A percentile compares a stretch with the other conserved stretches of the same genome.
Conservation (phyloP, 1,284 basidiomycete species). For the Exsudoporus floridanus region DNA sequence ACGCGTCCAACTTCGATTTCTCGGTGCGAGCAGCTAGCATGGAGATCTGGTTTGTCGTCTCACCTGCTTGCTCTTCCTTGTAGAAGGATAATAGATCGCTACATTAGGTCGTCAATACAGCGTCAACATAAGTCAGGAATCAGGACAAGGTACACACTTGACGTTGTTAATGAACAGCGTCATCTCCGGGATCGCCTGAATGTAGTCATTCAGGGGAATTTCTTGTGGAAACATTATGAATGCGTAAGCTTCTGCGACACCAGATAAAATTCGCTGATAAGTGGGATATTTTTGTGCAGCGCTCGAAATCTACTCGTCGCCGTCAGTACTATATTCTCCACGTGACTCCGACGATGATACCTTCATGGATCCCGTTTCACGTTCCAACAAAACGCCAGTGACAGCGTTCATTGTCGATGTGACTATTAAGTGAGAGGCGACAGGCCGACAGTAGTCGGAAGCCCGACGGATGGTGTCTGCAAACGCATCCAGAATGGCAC, state of each 20-base stretch:
- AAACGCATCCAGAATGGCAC: constrained; percentile 27
- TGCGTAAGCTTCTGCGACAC: constrained; percentile 29
- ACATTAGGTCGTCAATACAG: too few relatives aligned
- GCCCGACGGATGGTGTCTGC: constrained; percentile 27
- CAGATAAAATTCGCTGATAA: constrained; percentile 34
- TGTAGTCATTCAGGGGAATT: constrained; percentile 30
- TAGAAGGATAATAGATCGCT: constrained; percentile 44
- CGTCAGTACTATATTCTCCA: constrained; percentile 2
- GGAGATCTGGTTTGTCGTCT: constrained; percentile 37
- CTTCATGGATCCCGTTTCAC: constrained; percentile 29
- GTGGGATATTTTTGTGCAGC: constrained; percentile 27
- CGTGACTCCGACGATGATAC: background rate
- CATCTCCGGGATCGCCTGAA: constrained; percentile 37
- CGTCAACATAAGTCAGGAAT: too few relatives aligned
- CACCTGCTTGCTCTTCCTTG: constrained; percentile 40
- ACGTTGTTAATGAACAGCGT: constrained; percentile 30
- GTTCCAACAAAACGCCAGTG: constrained; percentile 31
- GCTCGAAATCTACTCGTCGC: constrained; percentile 13
- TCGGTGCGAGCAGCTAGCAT: constrained; percentile 25
- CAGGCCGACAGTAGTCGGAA: constrained; percentile 14
- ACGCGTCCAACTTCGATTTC: constrained; percentile 27
- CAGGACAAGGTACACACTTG: constrained; percentile 30
- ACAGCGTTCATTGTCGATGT: constrained; percentile 30
- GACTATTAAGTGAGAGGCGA: constrained; percentile 30
- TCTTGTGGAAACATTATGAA: constrained; percentile 33